These are phyloP conservation scores for Bruguiera gymnorhiza DNA, from an alignment of 345 rosid species.

Conservation along the genomic window DNA sequence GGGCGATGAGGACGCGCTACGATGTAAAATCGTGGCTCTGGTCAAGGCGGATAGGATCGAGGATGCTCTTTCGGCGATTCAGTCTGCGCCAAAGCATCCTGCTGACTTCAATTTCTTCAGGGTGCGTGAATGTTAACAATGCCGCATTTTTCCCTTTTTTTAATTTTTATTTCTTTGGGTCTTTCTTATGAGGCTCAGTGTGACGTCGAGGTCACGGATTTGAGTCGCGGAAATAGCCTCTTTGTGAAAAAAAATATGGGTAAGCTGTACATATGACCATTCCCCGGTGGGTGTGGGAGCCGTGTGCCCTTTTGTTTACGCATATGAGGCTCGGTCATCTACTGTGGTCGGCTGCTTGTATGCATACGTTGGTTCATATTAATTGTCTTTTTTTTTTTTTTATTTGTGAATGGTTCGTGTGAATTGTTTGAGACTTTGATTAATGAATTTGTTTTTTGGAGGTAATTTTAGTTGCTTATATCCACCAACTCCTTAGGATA, in stretches of 20 bases:
- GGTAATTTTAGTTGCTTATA: no score
- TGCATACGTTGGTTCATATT: not conserved
- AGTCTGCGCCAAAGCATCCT: conserved; percentile 38
- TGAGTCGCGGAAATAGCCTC: no score
- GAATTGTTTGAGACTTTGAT: not conserved
- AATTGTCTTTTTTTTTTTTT: not conserved
- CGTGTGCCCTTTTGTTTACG: no score
- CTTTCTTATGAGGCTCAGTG: no score
- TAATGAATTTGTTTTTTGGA: no score
- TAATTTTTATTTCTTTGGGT: not conserved
- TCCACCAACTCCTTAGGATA: no score
- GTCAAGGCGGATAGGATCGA: conserved; percentile 65
- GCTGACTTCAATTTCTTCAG: conserved; percentile 60
- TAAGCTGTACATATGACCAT: no score
- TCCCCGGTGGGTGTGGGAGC: no score
- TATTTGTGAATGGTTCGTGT: not conserved
- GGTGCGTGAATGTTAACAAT: conserved; percentile 36
- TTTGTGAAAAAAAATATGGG: no score
- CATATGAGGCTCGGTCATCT: no score
- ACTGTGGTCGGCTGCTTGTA: no score
- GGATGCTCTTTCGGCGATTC: conserved; percentile 61
- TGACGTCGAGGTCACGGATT: no score
- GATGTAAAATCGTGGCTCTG: conserved; percentile 81
- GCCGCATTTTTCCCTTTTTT: not conserved
- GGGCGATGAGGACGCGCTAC: conserved; percentile 78